Evolutionary conservation across 495 filamentous ascomycete genomes (phyloP).

Genomic region (Niebla homalea): DNA sequence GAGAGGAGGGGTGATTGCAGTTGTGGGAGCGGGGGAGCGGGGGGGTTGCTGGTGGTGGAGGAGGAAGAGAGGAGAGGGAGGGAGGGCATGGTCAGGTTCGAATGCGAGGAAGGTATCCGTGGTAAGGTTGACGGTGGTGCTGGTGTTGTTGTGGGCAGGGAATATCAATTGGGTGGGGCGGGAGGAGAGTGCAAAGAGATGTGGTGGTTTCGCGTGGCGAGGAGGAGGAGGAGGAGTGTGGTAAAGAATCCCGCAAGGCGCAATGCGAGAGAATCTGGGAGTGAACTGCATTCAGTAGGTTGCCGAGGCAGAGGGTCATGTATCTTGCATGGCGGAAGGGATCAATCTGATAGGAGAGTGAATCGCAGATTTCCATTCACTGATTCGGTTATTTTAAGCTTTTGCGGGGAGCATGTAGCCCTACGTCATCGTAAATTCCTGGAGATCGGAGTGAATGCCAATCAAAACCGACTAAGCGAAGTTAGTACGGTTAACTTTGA

Average conservation of each 20-base stretch:
- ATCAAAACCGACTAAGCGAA: too few relatives aligned
- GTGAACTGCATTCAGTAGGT: too few relatives aligned
- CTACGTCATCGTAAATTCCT: too few relatives aligned
- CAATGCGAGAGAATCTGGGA: too few relatives aligned
- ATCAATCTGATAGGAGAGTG: background rate
- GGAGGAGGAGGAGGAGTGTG: background rate
- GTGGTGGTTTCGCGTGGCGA: background rate
- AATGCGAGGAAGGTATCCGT: background rate
- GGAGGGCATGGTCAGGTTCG: too few relatives aligned
- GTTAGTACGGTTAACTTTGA: too few relatives aligned
- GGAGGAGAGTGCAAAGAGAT: background rate
- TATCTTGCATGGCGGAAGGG: too few relatives aligned
- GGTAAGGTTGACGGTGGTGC: background rate
- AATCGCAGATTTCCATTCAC: background rate
- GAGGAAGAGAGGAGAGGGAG: background rate
- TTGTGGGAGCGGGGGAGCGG: conserved; percentile 7
- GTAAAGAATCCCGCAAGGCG: too few relatives aligned
- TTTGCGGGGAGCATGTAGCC: too few relatives aligned
- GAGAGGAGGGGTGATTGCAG: conserved; percentile 19
- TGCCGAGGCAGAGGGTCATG: too few relatives aligned
- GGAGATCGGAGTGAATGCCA: too few relatives aligned
- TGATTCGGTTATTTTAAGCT: too few relatives aligned
- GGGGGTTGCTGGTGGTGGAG: background rate
- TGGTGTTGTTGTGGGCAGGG: background rate
- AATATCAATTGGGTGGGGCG: background rate